Conservation (phyloP, 129 eudicot species). For the Silybum marianum region DNA sequence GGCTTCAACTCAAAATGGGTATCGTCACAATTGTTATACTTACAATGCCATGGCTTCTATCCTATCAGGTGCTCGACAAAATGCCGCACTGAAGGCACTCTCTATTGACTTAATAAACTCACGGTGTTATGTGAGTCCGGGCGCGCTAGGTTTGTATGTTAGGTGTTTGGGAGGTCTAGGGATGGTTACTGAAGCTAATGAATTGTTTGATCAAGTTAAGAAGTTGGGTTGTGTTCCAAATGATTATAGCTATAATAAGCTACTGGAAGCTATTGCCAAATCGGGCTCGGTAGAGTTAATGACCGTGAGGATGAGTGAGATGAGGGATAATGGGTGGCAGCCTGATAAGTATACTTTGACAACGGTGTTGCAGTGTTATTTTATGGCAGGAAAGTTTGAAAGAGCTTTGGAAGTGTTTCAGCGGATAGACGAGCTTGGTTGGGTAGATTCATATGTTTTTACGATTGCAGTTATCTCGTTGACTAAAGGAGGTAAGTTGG, state of each 20-base stretch:
- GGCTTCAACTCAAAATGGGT: constrained; percentile 69
- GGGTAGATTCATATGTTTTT: constrained; percentile 62
- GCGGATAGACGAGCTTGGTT: constrained; percentile 45
- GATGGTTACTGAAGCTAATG: constrained; percentile 65
- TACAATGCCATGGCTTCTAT: constrained; percentile 76
- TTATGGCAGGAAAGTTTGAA: constrained; percentile 58
- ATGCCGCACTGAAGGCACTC: constrained; percentile 67
- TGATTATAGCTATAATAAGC: constrained; percentile 59
- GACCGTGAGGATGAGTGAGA: constrained; percentile 69
- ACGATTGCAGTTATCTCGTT: constrained; percentile 51
- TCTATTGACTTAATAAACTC: constrained; percentile 37
- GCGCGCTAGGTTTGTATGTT: constrained; percentile 70
- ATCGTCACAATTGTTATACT: constrained; percentile 61
- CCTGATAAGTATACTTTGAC: constrained; percentile 78
- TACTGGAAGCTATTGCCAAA: constrained; percentile 64
- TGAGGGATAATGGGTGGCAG: constrained; percentile 53
- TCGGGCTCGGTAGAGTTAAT: constrained; percentile 40
- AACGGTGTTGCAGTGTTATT: constrained; percentile 70
- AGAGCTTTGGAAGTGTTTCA: constrained; percentile 62
- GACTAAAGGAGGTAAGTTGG: constrained; percentile 59
- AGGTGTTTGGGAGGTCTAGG: constrained; percentile 77
- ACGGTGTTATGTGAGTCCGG: constrained; percentile 56
- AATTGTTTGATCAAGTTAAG: constrained; percentile 71
- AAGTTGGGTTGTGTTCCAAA: constrained; percentile 55
- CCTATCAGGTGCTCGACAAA: constrained; percentile 91